Evolutionary conservation across 1,284 basidiomycete species (phyloP).

Genomic region (Rhodotorula sp.): DNA sequence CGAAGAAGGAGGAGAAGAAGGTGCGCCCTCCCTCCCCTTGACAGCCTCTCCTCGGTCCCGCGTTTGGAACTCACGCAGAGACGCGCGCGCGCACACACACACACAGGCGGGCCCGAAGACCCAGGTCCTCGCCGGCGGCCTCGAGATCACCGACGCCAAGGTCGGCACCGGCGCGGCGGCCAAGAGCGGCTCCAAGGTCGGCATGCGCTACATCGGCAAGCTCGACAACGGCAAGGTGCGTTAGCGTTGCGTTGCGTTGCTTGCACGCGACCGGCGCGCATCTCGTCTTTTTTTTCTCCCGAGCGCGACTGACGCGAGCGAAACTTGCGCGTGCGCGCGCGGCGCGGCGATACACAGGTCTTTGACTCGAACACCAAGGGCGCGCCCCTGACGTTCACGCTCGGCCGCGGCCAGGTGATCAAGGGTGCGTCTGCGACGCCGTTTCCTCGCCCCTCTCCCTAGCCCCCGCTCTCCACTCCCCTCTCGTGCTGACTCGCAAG

Average conservation of each 20-base stretch:
- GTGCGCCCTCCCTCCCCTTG: neutral
- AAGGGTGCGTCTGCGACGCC: conserved; percentile 71
- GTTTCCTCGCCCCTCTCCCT: too few species aligned
- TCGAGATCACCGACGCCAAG: conserved; percentile 77
- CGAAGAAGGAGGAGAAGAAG: conserved; percentile 38
- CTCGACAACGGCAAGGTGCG: conserved; percentile 69
- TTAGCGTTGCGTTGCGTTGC: neutral
- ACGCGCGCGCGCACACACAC: neutral
- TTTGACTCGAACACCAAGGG: conserved; percentile 90
- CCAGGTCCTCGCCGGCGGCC: conserved; percentile 66
- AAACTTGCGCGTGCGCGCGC: too few species aligned
- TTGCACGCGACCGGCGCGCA: too few species aligned
- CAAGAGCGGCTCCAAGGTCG: conserved; percentile 79
- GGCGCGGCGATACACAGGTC: too few species aligned
- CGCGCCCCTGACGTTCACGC: conserved; percentile 27
- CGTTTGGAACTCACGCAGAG: neutral
- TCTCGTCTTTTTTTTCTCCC: too few species aligned
- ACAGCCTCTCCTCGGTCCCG: neutral
- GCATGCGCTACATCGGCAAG: conserved; percentile 90
- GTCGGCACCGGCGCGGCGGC: conserved; percentile 77
- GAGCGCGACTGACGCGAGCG: too few species aligned
- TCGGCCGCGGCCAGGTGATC: conserved; percentile 89
- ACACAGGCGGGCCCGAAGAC: conserved; percentile 35
- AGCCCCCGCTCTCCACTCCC: too few species aligned
- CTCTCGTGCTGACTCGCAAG: too few species aligned